phyloP scores from a whole-genome alignment of 2,329 filamentous ascomycete genomes.

The Fusarium metavorans region DNA sequence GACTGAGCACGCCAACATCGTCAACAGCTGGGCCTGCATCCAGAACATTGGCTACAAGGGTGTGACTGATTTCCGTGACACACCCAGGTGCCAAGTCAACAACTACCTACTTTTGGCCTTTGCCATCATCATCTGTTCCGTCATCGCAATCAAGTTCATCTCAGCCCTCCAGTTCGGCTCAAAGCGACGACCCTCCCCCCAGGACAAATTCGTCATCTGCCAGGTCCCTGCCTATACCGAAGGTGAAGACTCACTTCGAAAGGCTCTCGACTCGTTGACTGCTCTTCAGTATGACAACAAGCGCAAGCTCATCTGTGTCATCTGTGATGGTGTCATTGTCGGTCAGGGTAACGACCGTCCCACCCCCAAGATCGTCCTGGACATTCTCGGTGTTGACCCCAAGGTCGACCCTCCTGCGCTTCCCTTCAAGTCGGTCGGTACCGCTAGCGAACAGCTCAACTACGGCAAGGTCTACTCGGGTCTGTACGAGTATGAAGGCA shows the following conservation, averaged over 20 bases:
- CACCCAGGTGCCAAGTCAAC: slow-evolving; percentile 83
- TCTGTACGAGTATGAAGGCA: slow-evolving; percentile 96
- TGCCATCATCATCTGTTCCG: slow-evolving; percentile 82
- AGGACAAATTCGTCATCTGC: slow-evolving; percentile 99
- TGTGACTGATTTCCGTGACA: slow-evolving; percentile 84
- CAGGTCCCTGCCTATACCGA: slow-evolving; percentile 98
- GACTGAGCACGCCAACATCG: slow-evolving; percentile 63
- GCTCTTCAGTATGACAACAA: slow-evolving; percentile 98
- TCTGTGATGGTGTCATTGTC: slow-evolving; percentile 97
- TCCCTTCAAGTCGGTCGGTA: slow-evolving; percentile 92
- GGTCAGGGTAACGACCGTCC: slow-evolving; percentile 96
- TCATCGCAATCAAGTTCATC: slow-evolving; percentile 90
- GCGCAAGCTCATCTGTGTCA: slow-evolving; percentile 93
- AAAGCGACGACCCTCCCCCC: slow-evolving; percentile 87
- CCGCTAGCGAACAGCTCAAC: slow-evolving; percentile 92
- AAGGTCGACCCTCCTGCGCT: slow-evolving; percentile 95
- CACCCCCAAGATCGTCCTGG: slow-evolving; percentile 96
- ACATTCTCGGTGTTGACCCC: slow-evolving; percentile 96
- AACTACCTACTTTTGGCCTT: slow-evolving; percentile 91
- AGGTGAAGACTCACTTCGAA: slow-evolving; percentile 93
- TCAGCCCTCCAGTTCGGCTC: slow-evolving; percentile 93
- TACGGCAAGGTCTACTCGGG: slow-evolving; percentile 99
- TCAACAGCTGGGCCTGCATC: slow-evolving; percentile 82
- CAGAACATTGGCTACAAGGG: slow-evolving; percentile 87
- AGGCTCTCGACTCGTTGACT: slow-evolving; percentile 93